A percentile compares a stretch with the other conserved stretches of the same genome.
Conservation (phyloP, 2,329 filamentous ascomycete species). For the Penicillium sp. region DNA sequence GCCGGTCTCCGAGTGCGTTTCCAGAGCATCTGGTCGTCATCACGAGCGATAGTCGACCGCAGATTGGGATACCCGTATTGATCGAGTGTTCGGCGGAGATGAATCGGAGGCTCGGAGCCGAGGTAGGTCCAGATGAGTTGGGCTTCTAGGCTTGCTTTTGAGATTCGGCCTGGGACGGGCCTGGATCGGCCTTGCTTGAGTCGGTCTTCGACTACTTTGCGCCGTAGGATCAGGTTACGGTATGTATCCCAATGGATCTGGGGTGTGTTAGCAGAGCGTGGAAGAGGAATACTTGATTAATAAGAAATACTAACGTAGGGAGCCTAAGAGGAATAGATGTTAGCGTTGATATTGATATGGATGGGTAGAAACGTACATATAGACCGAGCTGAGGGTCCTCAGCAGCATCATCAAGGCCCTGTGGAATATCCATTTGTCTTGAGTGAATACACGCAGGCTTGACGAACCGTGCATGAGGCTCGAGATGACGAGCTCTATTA, state of each 20-base stretch:
- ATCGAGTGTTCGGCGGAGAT: slow-evolving; percentile 62
- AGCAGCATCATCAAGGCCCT: slow-evolving; percentile 9
- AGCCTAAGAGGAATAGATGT: slow-evolving; percentile 16
- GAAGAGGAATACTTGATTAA: accelerated
- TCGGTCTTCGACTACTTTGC: slow-evolving; percentile 55
- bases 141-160: slow-evolving; percentile 56
- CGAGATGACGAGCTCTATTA: slow-evolving; percentile 39
- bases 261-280: background rate
- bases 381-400: slow-evolving; percentile 31
- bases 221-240: slow-evolving; percentile 56
- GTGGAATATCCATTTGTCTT: slow-evolving; percentile 25
- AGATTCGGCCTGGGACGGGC: slow-evolving; percentile 57
- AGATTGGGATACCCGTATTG: slow-evolving; percentile 65
- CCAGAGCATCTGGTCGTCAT: slow-evolving; percentile 68
- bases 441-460: slow-evolving; percentile 38
- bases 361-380: slow-evolving; percentile 26
- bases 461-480: slow-evolving; percentile 43
- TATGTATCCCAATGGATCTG: slow-evolving; percentile 66
- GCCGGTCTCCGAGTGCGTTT: slow-evolving; percentile 59
- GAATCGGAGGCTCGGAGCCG: slow-evolving; percentile 60
- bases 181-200: slow-evolving; percentile 55
- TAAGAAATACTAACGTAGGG: slow-evolving; percentile 28
- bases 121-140: slow-evolving; percentile 65
- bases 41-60: slow-evolving; percentile 59
- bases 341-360: background rate